Evolutionary conservation across 2,329 filamentous ascomycete species (phyloP).

Genomic region (Ilyonectria destructans): DNA sequence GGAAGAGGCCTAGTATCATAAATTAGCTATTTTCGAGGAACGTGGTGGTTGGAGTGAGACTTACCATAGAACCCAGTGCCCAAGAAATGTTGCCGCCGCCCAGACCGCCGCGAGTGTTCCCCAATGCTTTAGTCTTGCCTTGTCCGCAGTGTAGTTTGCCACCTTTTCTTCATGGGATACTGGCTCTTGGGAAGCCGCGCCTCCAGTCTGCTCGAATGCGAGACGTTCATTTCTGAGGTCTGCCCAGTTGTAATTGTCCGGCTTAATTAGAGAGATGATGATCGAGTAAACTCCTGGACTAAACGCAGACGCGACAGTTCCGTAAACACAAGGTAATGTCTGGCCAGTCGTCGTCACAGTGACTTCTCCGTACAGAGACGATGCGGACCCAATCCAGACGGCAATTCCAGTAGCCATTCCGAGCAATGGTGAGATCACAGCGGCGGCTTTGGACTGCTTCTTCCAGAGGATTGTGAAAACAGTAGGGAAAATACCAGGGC

Average conservation of each 20-base stretch:
- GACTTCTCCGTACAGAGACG: conserved; percentile 63
- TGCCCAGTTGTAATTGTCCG: conserved; percentile 60
- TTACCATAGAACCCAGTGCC: conserved; percentile 68
- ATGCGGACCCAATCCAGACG: conserved; percentile 68
- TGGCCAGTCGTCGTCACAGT: conserved; percentile 64
- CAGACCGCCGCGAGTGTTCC: conserved; percentile 50
- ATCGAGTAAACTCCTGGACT: conserved; percentile 62
- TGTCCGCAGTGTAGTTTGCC: conserved; percentile 49
- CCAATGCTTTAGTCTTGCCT: conserved; percentile 63
- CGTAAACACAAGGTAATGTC: conserved; percentile 67
- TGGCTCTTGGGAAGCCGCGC: conserved; percentile 26
- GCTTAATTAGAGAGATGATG: conserved; percentile 62
- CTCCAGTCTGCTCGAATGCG: conserved; percentile 53
- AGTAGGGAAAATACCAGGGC: conserved; percentile 69
- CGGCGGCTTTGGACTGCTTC: conserved; percentile 64
- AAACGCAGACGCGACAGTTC: conserved; percentile 65
- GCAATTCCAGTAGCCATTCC: conserved; percentile 67
- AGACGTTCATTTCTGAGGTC: conserved; percentile 60
- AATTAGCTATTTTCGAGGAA: conserved; percentile 1
- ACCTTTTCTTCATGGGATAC: conserved; percentile 46
- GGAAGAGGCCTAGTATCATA: conserved; percentile 60
- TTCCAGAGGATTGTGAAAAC: conserved; percentile 69
- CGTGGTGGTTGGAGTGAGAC: conserved; percentile 11
- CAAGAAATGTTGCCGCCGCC: conserved; percentile 66
- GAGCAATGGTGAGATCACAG: conserved; percentile 65